These are phyloP conservation scores for Ustilago cynodontis DNA, from an alignment of 1,284 basidiomycete genomes.

Conservation along the genomic window DNA sequence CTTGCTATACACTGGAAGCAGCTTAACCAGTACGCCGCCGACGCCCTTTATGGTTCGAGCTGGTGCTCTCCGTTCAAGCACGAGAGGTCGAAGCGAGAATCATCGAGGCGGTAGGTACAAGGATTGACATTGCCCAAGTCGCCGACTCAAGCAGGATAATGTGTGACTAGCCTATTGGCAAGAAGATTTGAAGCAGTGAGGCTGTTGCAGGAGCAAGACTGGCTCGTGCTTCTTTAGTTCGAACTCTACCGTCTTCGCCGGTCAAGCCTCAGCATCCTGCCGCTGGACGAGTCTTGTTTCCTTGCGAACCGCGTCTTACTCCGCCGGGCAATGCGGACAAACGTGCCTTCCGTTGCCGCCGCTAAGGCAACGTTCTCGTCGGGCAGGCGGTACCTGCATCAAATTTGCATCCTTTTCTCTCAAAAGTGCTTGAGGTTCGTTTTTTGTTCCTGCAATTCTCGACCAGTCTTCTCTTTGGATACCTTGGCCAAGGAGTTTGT, in stretches of 20 bases:
- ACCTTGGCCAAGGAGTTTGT: too few species aligned
- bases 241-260: background rate
- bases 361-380: slow-evolving; percentile 1
- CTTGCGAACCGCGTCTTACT: background rate
- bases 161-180: background rate
- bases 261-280: background rate
- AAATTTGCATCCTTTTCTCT: background rate
- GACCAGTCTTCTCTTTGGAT: background rate
- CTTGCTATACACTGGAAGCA: background rate
- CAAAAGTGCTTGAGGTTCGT: background rate
- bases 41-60: background rate
- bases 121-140: slow-evolving; percentile 4
- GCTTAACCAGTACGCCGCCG: background rate
- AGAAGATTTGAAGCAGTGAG: too few species aligned
- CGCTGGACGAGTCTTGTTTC: slow-evolving; percentile 1
- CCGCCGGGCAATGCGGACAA: slow-evolving; percentile 3
- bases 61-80: background rate
- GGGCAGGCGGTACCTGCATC: slow-evolving; percentile 3
- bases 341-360: slow-evolving; percentile 1
- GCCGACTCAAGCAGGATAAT: background rate
- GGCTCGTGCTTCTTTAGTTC: background rate
- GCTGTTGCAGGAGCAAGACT: background rate
- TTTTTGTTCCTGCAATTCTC: background rate
- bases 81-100: background rate
- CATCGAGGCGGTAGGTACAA: background rate